Evolutionary conservation across 257 asterid species (phyloP).

Genomic region (Anisodus tanguticus): DNA sequence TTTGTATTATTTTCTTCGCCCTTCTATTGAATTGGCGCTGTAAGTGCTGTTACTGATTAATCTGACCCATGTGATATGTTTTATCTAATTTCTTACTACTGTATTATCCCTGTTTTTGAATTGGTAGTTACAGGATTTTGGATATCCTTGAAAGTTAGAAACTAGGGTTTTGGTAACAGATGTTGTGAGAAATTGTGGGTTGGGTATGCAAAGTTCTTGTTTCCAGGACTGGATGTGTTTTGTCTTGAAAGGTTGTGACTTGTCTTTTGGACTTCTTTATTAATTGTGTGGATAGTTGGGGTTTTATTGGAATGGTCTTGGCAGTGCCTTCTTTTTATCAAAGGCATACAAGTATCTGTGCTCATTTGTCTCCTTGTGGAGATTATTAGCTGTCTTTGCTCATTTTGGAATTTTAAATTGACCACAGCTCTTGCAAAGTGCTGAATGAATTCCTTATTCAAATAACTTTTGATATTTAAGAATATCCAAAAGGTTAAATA

Average conservation of each 20-base stretch:
- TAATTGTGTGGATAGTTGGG: background rate
- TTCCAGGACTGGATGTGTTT: background rate
- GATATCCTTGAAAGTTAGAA: constrained; percentile 2
- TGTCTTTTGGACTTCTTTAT: background rate
- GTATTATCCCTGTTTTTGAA: background rate
- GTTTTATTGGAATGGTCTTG: background rate
- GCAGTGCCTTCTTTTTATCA: background rate
- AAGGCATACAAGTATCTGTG: background rate
- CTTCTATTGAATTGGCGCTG: background rate
- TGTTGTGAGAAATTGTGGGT: background rate
- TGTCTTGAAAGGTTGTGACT: background rate
- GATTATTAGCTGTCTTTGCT: background rate
- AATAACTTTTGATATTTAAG: background rate
- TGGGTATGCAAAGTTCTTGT: background rate
- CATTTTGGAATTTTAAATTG: background rate
- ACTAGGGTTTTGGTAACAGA: background rate
- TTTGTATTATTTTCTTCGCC: background rate
- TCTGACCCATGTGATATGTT: constrained; percentile 7
- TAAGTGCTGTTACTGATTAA: background rate
- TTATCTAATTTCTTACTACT: background rate
- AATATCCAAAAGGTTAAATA: background rate
- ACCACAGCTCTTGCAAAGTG: background rate
- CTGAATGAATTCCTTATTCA: background rate
- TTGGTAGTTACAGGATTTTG: constrained; percentile 15
- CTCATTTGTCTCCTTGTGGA: background rate